A percentile compares a stretch with the other conserved stretches of the same genome.
phyloP scores from a whole-genome alignment of 768 basidiomycete genomes.

The Hygrophoropsis aurantiaca region DNA sequence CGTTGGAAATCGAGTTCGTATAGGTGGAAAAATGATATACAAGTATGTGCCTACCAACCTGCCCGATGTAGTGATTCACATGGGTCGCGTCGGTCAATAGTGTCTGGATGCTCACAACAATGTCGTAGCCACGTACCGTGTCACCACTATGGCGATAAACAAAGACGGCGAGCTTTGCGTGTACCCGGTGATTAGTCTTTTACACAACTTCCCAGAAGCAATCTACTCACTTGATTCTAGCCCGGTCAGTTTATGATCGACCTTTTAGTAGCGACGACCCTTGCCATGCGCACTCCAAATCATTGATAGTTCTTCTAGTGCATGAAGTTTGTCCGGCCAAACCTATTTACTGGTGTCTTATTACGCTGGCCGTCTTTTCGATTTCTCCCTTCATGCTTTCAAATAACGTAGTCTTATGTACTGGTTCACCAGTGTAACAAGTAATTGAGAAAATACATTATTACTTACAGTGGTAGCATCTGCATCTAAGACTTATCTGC shows the following conservation, averaged over 20 bases:
- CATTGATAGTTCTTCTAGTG: slow-evolving; percentile 6
- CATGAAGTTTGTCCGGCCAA: too few relatives aligned
- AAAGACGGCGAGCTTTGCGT: slow-evolving; percentile 28
- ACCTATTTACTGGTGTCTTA: too few relatives aligned
- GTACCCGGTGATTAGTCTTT: slow-evolving; percentile 23
- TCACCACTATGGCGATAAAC: slow-evolving; percentile 17
- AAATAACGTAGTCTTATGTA: too few relatives aligned
- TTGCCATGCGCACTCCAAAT: slow-evolving; percentile 21
- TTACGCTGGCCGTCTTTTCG: too few relatives aligned
- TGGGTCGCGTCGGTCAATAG: slow-evolving; percentile 6
- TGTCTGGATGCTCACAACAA: slow-evolving; percentile 15
- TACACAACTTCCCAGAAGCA: background rate
- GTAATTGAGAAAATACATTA: too few relatives aligned
- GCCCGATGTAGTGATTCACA: background rate
- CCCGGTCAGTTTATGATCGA: slow-evolving; percentile 21
- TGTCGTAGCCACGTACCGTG: slow-evolving; percentile 27
- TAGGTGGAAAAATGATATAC: slow-evolving; percentile 21
- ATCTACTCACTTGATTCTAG: slow-evolving; percentile 12
- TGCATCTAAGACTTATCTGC: too few relatives aligned
- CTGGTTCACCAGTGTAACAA: too few relatives aligned
- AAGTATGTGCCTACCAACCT: slow-evolving; percentile 10
- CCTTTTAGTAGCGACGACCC: slow-evolving; percentile 26
- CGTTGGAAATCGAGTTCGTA: slow-evolving; percentile 13
- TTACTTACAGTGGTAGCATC: too few relatives aligned
- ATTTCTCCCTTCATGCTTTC: too few relatives aligned